Conservation (phyloP, 257 asterid species). For the Ligustrum vulgare region DNA sequence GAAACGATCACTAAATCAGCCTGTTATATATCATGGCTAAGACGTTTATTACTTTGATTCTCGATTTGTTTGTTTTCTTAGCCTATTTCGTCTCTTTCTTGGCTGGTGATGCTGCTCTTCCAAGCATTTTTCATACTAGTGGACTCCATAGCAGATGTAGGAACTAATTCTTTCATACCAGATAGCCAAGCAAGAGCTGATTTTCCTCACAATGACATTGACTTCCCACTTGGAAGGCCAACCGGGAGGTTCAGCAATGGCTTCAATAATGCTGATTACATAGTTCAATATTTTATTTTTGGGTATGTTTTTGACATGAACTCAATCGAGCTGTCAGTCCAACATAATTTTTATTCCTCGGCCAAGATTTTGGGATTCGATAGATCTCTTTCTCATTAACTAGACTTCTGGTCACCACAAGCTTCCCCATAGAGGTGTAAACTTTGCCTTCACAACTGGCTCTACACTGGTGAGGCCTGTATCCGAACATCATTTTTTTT, state of each 20-base stretch:
- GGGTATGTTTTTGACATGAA: not conserved
- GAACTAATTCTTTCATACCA: conserved; percentile 53
- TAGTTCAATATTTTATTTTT: conserved; percentile 27
- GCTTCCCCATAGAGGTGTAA: conserved; percentile 50
- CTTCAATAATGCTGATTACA: conserved; percentile 62
- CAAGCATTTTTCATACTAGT: conserved; percentile 59
- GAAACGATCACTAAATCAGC: too few species aligned
- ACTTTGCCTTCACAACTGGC: conserved; percentile 67
- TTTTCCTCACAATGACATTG: conserved; percentile 56
- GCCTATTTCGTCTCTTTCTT: conserved; percentile 27
- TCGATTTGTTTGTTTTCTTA: conserved; percentile 22
- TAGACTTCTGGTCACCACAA: conserved; percentile 34
- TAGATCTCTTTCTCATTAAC: conserved; percentile 48
- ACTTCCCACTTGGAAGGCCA: conserved; percentile 55
- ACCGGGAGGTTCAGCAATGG: conserved; percentile 88
- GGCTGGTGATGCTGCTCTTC: conserved; percentile 36
- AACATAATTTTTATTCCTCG: conserved; percentile 28
- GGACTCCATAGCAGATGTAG: conserved; percentile 79
- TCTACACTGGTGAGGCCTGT: conserved; percentile 35
- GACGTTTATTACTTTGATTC: not conserved
- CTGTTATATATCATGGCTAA: conserved; percentile 26
- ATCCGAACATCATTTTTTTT: not conserved
- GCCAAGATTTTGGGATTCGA: conserved; percentile 63
- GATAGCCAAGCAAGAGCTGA: conserved; percentile 42
- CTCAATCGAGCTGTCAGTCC: too few species aligned